Conservation (phyloP, 2,329 filamentous ascomycete species). For the Cryphonectria parasitica region DNA sequence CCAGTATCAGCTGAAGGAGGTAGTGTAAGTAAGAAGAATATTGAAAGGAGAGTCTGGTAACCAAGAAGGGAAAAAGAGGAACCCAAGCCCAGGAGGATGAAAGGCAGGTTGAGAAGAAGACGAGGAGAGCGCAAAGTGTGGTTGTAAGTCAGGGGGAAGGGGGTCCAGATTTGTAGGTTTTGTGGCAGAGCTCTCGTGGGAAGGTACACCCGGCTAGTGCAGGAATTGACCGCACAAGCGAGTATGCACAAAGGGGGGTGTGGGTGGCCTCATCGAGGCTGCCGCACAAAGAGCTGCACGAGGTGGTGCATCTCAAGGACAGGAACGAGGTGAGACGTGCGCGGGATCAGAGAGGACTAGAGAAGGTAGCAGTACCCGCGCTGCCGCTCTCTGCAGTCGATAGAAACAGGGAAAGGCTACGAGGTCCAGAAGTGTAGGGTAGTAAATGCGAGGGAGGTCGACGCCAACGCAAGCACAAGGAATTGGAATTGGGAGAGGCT, state of each 20-base stretch:
- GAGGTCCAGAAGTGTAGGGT: neutral
- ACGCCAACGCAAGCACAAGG: constrained; percentile 9
- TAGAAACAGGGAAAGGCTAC: neutral
- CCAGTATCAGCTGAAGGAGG: constrained; percentile 58
- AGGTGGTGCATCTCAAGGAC: constrained; percentile 13
- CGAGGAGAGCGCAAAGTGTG: constrained; percentile 25
- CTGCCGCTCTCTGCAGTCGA: neutral
- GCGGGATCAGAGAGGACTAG: constrained; percentile 12
- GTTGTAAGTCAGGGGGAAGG: constrained; percentile 14
- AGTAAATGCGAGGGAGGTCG: constrained; percentile 2
- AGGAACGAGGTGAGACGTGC: constrained; percentile 8
- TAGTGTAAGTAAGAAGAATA: constrained; percentile 46
- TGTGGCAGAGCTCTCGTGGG: constrained; percentile 26
- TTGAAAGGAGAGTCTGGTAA: constrained; percentile 15
- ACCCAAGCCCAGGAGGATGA: constrained; percentile 12
- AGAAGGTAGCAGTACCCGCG: constrained; percentile 12
- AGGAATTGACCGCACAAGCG: constrained; percentile 21
- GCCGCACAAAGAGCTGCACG: constrained; percentile 13
- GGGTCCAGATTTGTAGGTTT: constrained; percentile 25
- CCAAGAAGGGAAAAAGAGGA: constrained; percentile 3
- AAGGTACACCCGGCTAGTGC: constrained; percentile 25
- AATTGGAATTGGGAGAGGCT: constrained; percentile 10
- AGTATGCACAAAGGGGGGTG: constrained; percentile 24
- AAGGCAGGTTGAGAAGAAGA: constrained; percentile 17
- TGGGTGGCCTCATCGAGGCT: constrained; percentile 17